Base-by-base conservation (phyloP, 169 alveolate species). In the Cyclospora cayetanensis region DNA sequence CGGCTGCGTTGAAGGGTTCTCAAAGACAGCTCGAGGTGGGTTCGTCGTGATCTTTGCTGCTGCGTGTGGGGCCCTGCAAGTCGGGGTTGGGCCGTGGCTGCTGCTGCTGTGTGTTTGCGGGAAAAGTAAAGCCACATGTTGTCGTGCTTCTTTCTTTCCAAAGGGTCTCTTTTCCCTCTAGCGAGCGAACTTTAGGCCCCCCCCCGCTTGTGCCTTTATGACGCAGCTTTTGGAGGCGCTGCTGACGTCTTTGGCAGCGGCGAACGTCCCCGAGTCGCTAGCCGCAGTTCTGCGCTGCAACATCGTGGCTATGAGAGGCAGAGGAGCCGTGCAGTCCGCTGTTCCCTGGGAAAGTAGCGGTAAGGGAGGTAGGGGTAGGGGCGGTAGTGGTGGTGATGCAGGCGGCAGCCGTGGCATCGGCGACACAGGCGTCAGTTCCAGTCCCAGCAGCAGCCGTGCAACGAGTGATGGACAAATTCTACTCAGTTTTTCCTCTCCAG, bases 261-360 rank as follows among this genome's bases (percentile, higher is more conserved):
- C 86, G 43, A 76, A 76, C 27, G 46, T 76, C 9, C 86, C 86
- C 15, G 86, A 76, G 2, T 60, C 55, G 4, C 31, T 76, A n/a
- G 86, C 65, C 11, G 86, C 86, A 7, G 43, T 76, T 12, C n/a
- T 76, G 4, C 86, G 86, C 66, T 76, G 86, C 86, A 76, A 76
- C 86, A 76, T 76, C 15, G 43, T 76, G 1, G 86, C 42, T 11
- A 76, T 42, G 86, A 43, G 27, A 2, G 41, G 29, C 2, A 65
- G 66, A 11, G 66, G 65, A n/a, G 39, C 86, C 5, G 86, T 76
- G 41, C 86, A 76, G 66, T 52, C 41, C 5, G 20, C 37, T 42
- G 86, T 76, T 41, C 86, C 86, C 12, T 76, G 86, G 86, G 86
- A 76, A 46, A 70, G 82, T 52, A 65, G 15, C 39, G 31, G 18